Evolutionary conservation across 306 rosid species (phyloP).

Genomic region (Sicyos baderoa): DNA sequence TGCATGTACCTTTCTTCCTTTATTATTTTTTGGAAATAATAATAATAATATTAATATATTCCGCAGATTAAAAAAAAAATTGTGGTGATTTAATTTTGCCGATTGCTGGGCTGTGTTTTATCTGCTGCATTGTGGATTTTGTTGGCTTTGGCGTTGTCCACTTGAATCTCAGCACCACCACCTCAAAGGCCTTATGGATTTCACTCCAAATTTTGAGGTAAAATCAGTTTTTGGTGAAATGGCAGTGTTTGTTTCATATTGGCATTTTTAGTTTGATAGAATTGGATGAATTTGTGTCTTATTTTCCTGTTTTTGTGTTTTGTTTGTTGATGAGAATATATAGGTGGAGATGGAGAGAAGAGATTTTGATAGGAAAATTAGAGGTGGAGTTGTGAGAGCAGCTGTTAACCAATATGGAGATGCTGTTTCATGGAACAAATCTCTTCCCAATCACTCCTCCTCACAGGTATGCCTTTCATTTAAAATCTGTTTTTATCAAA

Average conservation of each 20-base stretch:
- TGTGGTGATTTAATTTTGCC: not conserved
- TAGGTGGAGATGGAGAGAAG: slow-evolving; percentile 49
- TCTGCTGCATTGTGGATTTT: not conserved
- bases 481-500: too few relatives aligned
- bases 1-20: not conserved
- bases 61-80: too few relatives aligned
- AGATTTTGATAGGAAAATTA: slow-evolving; percentile 31
- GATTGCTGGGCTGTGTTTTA: not conserved
- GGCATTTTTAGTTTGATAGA: not conserved
- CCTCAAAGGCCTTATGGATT: not conserved
- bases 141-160: not conserved
- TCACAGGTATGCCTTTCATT: slow-evolving; percentile 32
- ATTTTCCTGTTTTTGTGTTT: not conserved
- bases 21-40: not conserved
- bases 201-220: slow-evolving; percentile 10
- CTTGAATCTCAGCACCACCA: not conserved
- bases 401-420: slow-evolving; percentile 45
- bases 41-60: not conserved
- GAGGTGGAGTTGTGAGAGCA: slow-evolving; percentile 49
- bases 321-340: not conserved
- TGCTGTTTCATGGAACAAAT: slow-evolving; percentile 30
- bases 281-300: not conserved
- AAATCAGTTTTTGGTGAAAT: not conserved
- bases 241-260: not conserved
- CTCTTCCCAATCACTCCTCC: slow-evolving; percentile 27